Percentiles rank a stretch among this genome's conserved stretches.
Conservation (phyloP, 768 basidiomycete genomes). For the Panaeolus cyanescens region DNA sequence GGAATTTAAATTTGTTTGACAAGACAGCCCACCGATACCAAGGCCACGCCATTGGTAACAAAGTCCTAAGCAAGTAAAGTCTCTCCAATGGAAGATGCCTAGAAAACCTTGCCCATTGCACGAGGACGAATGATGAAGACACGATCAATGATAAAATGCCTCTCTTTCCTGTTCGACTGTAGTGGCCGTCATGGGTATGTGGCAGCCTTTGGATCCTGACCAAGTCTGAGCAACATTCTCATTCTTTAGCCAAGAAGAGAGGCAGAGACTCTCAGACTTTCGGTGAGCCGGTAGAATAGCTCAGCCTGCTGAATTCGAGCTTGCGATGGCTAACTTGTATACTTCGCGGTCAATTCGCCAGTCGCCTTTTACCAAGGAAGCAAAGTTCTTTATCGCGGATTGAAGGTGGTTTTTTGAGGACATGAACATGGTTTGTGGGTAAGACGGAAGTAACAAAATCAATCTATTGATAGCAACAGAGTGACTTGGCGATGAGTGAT, state of each 20-base stretch:
- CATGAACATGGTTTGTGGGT: not conserved
- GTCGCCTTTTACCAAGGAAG: not conserved
- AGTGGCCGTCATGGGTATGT: no score
- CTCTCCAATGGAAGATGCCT: slow-evolving; percentile 1
- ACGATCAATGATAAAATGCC: not conserved
- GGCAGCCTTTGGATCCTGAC: no score
- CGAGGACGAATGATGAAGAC: not conserved
- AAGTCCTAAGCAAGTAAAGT: not conserved
- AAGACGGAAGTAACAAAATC: not conserved
- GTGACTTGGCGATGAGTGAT: not conserved
- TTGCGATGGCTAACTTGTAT: not conserved
- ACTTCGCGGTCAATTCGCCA: not conserved
- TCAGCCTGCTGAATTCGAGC: not conserved
- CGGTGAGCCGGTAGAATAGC: not conserved
- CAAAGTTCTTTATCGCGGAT: no score
- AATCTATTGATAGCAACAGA: not conserved
- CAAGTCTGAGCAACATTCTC: no score
- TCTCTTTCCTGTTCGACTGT: not conserved
- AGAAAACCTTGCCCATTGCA: not conserved
- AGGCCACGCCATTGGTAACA: not conserved
- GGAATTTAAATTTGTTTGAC: not conserved
- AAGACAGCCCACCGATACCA: not conserved
- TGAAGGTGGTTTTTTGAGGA: not conserved
- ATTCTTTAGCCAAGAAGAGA: not conserved
- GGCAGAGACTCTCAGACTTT: not conserved